A percentile compares a stretch with the other conserved stretches of the same genome.
Conservation (phyloP, 2,329 filamentous ascomycete species). For the Nigrospora osmanthi region DNA sequence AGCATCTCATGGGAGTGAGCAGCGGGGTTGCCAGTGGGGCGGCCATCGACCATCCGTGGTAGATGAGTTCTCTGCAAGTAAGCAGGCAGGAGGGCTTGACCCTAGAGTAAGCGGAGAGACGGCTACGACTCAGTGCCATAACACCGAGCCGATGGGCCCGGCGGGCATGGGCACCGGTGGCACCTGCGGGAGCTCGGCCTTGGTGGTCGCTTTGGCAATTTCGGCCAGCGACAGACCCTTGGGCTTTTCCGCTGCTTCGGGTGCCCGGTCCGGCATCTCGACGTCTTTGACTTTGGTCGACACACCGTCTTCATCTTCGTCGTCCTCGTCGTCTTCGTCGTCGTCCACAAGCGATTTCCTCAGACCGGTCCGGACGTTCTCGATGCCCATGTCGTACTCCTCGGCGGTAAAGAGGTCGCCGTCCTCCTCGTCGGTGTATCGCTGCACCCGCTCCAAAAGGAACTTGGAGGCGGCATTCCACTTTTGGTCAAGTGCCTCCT, state of each 20-base stretch:
- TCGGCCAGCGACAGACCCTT: neutral
- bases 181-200: neutral
- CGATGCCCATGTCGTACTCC: constrained; percentile 57
- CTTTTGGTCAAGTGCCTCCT: constrained; percentile 26
- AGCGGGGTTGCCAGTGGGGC: too few species aligned
- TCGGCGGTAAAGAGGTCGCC: constrained; percentile 64
- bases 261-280: constrained; percentile 20
- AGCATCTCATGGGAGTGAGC: too few species aligned
- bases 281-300: constrained; percentile 12
- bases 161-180: neutral
- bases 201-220: neutral
- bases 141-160: too few species aligned
- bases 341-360: constrained; percentile 48
- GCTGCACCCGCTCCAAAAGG: constrained; percentile 20
- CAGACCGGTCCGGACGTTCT: constrained; percentile 67
- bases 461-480: constrained; percentile 26
- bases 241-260: neutral
- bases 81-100: too few species aligned
- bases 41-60: too few species aligned
- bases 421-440: constrained; percentile 37
- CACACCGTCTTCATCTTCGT: constrained; percentile 33
- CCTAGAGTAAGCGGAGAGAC: too few species aligned
- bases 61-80: too few species aligned
- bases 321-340: constrained; percentile 48
- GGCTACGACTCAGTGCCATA: too few species aligned